Evolutionary conservation across 257 asterid species (phyloP).

Genomic region (Lavandula angustifolia): DNA sequence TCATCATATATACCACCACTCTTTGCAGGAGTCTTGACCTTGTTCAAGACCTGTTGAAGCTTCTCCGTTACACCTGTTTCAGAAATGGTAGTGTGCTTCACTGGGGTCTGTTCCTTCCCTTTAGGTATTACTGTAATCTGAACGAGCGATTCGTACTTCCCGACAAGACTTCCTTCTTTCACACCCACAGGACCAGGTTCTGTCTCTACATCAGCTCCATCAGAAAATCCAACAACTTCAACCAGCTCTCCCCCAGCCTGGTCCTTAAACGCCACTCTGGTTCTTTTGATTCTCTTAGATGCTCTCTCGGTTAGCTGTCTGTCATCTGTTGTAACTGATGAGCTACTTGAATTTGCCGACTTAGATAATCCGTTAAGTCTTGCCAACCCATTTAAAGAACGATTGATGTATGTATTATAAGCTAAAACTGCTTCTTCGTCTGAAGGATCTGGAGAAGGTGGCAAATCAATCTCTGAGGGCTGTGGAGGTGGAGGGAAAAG

Average conservation of each 20-base stretch:
- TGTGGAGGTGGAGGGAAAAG: conserved; percentile 71
- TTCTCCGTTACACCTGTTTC: conserved; percentile 80
- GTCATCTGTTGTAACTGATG: conserved; percentile 40
- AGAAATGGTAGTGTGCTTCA: conserved; percentile 47
- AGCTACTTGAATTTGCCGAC: conserved; percentile 32
- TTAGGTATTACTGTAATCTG: conserved; percentile 82
- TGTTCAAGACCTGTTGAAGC: conserved; percentile 80
- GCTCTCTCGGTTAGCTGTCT: conserved; percentile 48
- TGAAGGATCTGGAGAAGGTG: conserved; percentile 82
- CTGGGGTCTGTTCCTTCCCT: conserved; percentile 64
- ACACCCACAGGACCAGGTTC: conserved; percentile 96
- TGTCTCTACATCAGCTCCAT: conserved; percentile 93
- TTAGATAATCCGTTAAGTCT: conserved; percentile 44
- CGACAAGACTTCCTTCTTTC: conserved; percentile 97
- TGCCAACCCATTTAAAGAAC: conserved; percentile 55
- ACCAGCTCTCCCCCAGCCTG: conserved; percentile 88
- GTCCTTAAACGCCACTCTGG: conserved; percentile 79
- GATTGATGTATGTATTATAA: conserved; percentile 80
- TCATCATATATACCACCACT: conserved; percentile 84
- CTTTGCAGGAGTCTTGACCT: conserved; percentile 73
- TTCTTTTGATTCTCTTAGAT: conserved; percentile 70
- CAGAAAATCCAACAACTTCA: conserved; percentile 86
- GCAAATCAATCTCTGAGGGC: conserved; percentile 66
- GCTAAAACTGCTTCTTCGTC: conserved; percentile 91
- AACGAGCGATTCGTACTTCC: conserved; percentile 92